A percentile compares a stretch with the other conserved stretches of the same genome.
Conservation (phyloP, 257 asterid genomes). For the Handroanthus guayacan region DNA sequence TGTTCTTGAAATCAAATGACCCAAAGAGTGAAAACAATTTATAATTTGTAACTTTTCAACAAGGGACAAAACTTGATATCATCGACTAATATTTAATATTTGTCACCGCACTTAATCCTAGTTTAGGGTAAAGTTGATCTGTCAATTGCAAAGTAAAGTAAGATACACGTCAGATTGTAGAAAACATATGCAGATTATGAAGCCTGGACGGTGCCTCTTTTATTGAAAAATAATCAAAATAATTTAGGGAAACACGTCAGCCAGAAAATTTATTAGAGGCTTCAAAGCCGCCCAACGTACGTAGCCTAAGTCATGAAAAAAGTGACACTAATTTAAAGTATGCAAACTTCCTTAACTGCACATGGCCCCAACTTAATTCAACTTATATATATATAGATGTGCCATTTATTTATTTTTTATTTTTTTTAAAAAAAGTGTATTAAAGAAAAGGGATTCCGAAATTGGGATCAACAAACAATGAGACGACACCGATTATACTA, state of each 20-base stretch:
- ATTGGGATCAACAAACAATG: not conserved
- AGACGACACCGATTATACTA: not conserved
- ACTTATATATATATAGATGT: no score
- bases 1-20: no score
- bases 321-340: not conserved
- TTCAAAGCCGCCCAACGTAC: slow-evolving; percentile 31
- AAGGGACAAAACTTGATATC: no score
- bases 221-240: slow-evolving; percentile 5
- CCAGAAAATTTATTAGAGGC: not conserved
- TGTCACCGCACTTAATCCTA: not conserved
- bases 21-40: no score
- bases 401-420: no score
- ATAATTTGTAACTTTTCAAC: no score
- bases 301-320: not conserved
- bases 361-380: slow-evolving; percentile 29
- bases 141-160: not conserved
- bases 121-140: not conserved
- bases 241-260: not conserved
- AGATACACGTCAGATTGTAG: not conserved
- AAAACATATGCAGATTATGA: not conserved
- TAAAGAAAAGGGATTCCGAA: slow-evolving; percentile 1
- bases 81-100: no score
- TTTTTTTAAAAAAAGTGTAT: not conserved
- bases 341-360: slow-evolving; percentile 21
- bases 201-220: slow-evolving; percentile 34